These are phyloP conservation scores for Saitozyma sp. DNA, from an alignment of 768 basidiomycete genomes.

Conservation along the genomic window DNA sequence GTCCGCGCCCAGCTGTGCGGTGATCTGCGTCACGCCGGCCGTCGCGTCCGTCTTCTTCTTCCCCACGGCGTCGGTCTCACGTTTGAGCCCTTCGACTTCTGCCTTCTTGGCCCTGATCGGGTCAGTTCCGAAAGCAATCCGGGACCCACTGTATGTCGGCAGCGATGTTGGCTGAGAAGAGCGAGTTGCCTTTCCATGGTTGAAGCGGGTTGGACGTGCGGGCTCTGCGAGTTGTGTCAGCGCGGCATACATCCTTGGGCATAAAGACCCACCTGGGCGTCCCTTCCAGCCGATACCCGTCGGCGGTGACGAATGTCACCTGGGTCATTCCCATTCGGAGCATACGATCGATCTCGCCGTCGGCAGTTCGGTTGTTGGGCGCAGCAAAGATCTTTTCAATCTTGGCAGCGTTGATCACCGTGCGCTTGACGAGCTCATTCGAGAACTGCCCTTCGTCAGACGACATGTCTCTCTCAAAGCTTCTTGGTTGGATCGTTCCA, in stretches of 20 bases:
- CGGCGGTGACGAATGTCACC: constrained; percentile 27
- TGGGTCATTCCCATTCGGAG: constrained; percentile 10
- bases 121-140: background rate
- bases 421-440: constrained; percentile 71
- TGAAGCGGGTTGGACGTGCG: constrained; percentile 1
- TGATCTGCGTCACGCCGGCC: no score
- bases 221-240: background rate
- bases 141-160: constrained; percentile 10
- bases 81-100: background rate
- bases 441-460: constrained; percentile 60
- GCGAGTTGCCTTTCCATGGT: background rate
- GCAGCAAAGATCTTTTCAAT: constrained; percentile 77
- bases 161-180: constrained; percentile 19
- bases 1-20: no score
- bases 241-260: no score
- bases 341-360: constrained; percentile 53
- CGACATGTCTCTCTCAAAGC: constrained; percentile 6
- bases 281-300: constrained; percentile 9
- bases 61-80: background rate
- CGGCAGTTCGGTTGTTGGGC: constrained; percentile 64
- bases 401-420: constrained; percentile 70
- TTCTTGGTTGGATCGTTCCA: constrained; percentile 4
- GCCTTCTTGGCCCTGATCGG: background rate
- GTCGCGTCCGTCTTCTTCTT: no score
- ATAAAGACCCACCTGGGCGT: constrained; percentile 1